A percentile compares a stretch with the other conserved stretches of the same genome.
phyloP scores from a whole-genome alignment of 78 protist genomes.

The Guillardia theta region DNA sequence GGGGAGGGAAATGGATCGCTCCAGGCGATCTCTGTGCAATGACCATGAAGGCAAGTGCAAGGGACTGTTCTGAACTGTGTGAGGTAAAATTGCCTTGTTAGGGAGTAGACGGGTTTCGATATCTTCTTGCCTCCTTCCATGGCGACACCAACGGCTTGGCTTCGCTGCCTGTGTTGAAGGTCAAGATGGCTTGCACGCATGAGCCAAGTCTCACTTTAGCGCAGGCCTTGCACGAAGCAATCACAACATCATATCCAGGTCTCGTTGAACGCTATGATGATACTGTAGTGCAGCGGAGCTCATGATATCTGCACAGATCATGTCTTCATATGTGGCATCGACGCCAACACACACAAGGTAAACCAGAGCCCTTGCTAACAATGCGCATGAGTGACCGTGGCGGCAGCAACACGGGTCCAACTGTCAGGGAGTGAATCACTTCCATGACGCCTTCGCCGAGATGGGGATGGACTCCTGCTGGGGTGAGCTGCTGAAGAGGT shows the following conservation, averaged over 20 bases:
- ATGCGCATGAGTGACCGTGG: too few species aligned
- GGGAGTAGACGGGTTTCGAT: not conserved
- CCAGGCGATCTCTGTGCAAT: constrained; percentile 15
- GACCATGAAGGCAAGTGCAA: not conserved
- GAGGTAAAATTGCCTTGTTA: too few species aligned
- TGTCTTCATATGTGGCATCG: not conserved
- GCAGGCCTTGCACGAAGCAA: not conserved
- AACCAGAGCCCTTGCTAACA: too few species aligned
- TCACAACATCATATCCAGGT: too few species aligned
- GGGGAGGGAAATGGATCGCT: constrained; percentile 15
- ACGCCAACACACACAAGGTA: constrained; percentile 30
- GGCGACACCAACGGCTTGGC: constrained; percentile 37
- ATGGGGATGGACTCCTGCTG: not conserved
- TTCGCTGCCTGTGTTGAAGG: not conserved
- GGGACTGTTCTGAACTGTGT: not conserved
- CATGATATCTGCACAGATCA: constrained; percentile 14
- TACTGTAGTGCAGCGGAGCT: too few species aligned
- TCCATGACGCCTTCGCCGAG: not conserved
- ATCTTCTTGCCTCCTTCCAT: constrained; percentile 22
- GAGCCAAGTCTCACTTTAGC: not conserved
- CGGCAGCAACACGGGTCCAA: not conserved
- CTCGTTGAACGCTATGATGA: too few species aligned
- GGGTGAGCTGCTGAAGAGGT: not conserved
- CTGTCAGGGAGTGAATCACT: not conserved
- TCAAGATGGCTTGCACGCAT: not conserved